Base-by-base conservation (phyloP, 2,329 filamentous ascomycete species). In the Zelopaecilomyces penicillatus region DNA sequence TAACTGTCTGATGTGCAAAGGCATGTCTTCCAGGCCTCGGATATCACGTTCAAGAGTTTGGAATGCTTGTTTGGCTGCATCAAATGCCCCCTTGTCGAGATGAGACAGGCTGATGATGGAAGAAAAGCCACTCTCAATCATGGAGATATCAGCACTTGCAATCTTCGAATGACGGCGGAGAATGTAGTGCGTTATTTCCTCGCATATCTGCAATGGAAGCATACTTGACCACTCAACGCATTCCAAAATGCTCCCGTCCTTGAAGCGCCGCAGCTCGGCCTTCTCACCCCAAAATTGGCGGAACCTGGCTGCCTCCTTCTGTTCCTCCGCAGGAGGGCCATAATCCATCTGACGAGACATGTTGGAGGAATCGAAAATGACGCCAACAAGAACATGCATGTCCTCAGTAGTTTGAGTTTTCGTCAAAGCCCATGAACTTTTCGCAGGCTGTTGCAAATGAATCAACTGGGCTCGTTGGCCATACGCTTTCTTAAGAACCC, bases 211-310 rank as follows among this genome's bases (percentile, higher is more conserved):
- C 3, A 74, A 69, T 2, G 80, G 69, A 2, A 76, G 70, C 44
- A 77, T 74, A 52, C 82, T 76, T 2, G 73, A 73, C 93, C 93
- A 98, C 19, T 95, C 83, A 30, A 97, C 71, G 57, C 87, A 95
- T 64, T 98, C 94, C 6, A 89, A 74, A 52, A 98, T 96, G 55
- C 84, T 91, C 26, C 93, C 93, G 57, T 97, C 89, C 56, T 90
- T 94, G 71, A 98, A 98, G 19, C 93, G 85, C 52, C 93, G 80
- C 38, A 98, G 73, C 63, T 98, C 93, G 1, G 93, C 80, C 61
- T 93, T 95, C 7, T 91, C 84, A 5, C 91, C 93, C 93, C 94
- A 98, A 61, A 98, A 97, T 31, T 83, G 79, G 32, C 87, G 85
- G 63, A 96, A 98, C 30, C 75, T 75, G 7, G 82, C 80, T 27